A percentile compares a stretch with the other conserved stretches of the same genome.
Evolutionary conservation across 2,329 filamentous ascomycete species (phyloP).

Genomic region (Fusarium austroafricanum): DNA sequence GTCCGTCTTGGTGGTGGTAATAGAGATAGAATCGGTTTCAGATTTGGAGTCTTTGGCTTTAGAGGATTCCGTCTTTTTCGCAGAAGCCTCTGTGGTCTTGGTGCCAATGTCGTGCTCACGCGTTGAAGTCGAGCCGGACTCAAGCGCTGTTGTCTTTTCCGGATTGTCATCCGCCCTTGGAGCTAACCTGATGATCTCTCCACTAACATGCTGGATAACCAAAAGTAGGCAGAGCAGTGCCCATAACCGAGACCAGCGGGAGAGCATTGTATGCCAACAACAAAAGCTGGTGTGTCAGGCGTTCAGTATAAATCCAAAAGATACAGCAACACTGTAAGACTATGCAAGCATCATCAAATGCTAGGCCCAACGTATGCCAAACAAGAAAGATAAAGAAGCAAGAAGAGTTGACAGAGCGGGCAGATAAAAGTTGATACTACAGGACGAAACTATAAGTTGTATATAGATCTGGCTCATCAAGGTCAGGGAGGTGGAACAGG

Average conservation of each 20-base stretch:
- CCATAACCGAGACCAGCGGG: slow-evolving; percentile 50
- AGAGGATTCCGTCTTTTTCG: slow-evolving; percentile 24
- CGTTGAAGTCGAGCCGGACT: slow-evolving; percentile 17
- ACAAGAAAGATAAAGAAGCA: not conserved
- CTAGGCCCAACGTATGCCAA: slow-evolving; percentile 3
- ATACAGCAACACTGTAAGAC: slow-evolving; percentile 23
- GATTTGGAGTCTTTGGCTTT: slow-evolving; percentile 7
- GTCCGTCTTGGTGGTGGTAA: slow-evolving; percentile 30
- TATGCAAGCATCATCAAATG: slow-evolving; percentile 37
- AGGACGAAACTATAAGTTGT: slow-evolving; percentile 9
- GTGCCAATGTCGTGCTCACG: slow-evolving; percentile 22
- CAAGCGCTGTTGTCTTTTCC: slow-evolving; percentile 24
- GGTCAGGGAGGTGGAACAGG: slow-evolving; percentile 34
- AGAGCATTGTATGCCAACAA: slow-evolving; percentile 50
- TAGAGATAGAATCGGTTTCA: slow-evolving; percentile 20
- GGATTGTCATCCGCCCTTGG: slow-evolving; percentile 51
- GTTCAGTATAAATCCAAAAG: slow-evolving; percentile 24
- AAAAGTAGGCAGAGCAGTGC: slow-evolving; percentile 55
- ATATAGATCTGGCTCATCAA: slow-evolving; percentile 17
- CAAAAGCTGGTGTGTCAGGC: slow-evolving; percentile 2
- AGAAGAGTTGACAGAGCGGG: slow-evolving; percentile 3
- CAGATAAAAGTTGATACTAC: slow-evolving; percentile 1
- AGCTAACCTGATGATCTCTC: slow-evolving; percentile 49
- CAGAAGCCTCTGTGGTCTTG: slow-evolving; percentile 27
- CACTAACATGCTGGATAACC: slow-evolving; percentile 52